phyloP scores from a whole-genome alignment of 345 rosid species.

The Tarenaya hassleriana region DNA sequence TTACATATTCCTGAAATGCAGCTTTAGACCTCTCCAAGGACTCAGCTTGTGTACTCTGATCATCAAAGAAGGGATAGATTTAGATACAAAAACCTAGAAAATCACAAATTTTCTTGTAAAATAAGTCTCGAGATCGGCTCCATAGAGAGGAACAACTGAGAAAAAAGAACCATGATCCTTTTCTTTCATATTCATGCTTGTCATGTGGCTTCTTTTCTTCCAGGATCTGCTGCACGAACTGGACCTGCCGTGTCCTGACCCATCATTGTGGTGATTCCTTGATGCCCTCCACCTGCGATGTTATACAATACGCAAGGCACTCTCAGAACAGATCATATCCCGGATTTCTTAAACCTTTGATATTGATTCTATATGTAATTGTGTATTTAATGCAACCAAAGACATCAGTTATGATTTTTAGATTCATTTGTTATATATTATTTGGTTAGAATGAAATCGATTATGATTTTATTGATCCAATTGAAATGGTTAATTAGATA shows the following conservation, averaged over 20 bases:
- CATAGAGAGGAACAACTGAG: constrained; percentile 3
- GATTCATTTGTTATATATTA: too few species aligned
- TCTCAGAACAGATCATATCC: too few species aligned
- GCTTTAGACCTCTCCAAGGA: too few species aligned
- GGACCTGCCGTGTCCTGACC: constrained; percentile 42
- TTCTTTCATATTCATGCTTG: constrained; percentile 26
- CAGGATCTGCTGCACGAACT: constrained; percentile 38
- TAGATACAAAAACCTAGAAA: constrained; percentile 18
- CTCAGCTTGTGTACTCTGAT: constrained; percentile 14
- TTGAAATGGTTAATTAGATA: constrained; percentile 3
- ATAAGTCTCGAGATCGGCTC: constrained; percentile 4
- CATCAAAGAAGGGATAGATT: constrained; percentile 11
- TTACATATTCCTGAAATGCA: too few species aligned
- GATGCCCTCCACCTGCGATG: constrained; percentile 40
- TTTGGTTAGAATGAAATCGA: too few species aligned
- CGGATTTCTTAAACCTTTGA: too few species aligned
- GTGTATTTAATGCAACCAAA: too few species aligned
- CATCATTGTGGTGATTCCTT: constrained; percentile 27
- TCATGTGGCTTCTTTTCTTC: constrained; percentile 37
- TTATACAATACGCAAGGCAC: too few species aligned
- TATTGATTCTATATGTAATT: too few species aligned
- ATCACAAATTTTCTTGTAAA: constrained; percentile 3
- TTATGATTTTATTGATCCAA: constrained; percentile 12
- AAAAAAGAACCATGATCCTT: constrained; percentile 2
- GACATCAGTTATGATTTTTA: too few species aligned